A percentile compares a stretch with the other conserved stretches of the same genome.
phyloP scores from a whole-genome alignment of 805 yeast species.

The Candida namnaoensis region DNA sequence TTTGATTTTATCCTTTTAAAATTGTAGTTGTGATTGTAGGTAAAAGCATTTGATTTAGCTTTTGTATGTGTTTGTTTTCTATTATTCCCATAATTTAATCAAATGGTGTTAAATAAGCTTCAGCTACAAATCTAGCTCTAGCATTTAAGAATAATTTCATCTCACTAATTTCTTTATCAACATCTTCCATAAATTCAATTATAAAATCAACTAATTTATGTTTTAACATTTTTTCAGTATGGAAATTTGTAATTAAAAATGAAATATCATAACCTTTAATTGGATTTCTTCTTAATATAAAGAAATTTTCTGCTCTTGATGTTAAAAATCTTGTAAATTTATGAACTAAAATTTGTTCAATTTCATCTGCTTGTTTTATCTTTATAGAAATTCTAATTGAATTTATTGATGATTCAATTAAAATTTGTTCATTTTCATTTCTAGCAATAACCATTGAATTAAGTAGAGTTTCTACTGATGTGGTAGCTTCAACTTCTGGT shows the following conservation, averaged over 20 bases:
- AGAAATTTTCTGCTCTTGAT: constrained; percentile 91
- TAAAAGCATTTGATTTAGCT: neutral
- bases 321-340: constrained; percentile 91
- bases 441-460: constrained; percentile 88
- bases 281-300: constrained; percentile 86
- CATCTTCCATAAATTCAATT: constrained; percentile 98
- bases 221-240: constrained; percentile 92
- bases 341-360: constrained; percentile 89
- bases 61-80: no score
- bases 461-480: constrained; percentile 75
- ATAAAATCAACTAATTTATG: constrained; percentile 93
- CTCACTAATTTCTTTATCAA: constrained; percentile 96
- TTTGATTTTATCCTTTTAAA: no score
- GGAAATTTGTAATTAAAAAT: constrained; percentile 86
- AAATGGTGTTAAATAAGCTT: constrained; percentile 86
- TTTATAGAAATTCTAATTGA: constrained; percentile 85
- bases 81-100: constrained; percentile 31
- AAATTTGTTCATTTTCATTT: constrained; percentile 85
- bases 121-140: constrained; percentile 96
- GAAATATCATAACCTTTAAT: constrained; percentile 89
- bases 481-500: constrained; percentile 88
- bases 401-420: constrained; percentile 91
- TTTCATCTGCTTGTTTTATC: constrained; percentile 96
- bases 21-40: no score
- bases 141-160: constrained; percentile 96